phyloP scores from a whole-genome alignment of 106 monocot species.

The Iris macrosiphon region DNA sequence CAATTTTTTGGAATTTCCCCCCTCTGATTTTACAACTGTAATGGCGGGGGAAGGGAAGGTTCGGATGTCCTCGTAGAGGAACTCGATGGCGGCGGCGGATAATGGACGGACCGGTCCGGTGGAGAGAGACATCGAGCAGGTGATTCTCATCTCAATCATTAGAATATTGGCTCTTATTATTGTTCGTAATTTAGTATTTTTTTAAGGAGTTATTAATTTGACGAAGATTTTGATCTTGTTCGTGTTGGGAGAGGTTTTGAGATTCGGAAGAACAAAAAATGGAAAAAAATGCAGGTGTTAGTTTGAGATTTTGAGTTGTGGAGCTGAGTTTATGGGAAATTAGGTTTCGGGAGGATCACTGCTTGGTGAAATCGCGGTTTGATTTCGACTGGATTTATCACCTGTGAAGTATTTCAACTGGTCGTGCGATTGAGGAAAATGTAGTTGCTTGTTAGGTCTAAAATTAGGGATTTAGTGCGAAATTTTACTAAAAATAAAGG shows the following conservation, averaged over 20 bases:
- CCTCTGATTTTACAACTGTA: no score
- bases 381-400: neutral
- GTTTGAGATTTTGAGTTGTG: neutral
- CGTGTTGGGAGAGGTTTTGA: neutral
- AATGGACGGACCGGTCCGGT: conserved; percentile 1
- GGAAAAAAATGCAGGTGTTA: neutral
- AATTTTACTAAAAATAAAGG: no score
- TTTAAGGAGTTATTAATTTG: neutral
- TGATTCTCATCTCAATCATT: neutral
- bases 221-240: neutral
- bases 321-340: neutral
- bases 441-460: neutral
- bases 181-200: neutral
- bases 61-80: neutral
- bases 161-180: no score
- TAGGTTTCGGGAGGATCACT: neutral
- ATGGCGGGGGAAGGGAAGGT: neutral
- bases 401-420: no score
- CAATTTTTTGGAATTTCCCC: no score
- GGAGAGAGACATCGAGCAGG: conserved; percentile 19
- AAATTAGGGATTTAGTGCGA: neutral
- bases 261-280: neutral
- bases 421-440: neutral
- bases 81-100: conserved; percentile 5
- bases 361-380: neutral